Base-by-base conservation (phyloP, 495 filamentous ascomycete genomes). In the Aspergillus nanangensis region DNA sequence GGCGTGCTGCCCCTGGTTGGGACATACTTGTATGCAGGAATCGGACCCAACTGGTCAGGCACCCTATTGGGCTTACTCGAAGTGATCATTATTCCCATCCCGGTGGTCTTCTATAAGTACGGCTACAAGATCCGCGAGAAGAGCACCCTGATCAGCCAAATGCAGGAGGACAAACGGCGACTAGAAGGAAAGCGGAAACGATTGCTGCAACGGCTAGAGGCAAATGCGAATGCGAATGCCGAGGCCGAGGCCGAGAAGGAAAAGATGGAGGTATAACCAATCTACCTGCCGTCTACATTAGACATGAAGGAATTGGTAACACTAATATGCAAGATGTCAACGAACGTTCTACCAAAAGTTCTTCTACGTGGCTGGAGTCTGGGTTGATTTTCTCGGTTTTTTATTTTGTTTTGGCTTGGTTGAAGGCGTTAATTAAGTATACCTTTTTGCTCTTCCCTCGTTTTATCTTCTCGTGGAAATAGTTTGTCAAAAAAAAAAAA, bases 41-140 rank as follows among this genome's bases (percentile, higher is more conserved):
- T 94, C 8, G 81, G 81, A 0, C 79, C 87, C 14, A 82, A 84
- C 52, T 90, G 87, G 88, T 85, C 87, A 0, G 84, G 84, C 0
- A 90, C 84, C 8, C 37, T 58, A 8, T 39, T 58, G n/a, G 55
- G 55, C 1, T 32, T 58, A 45, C 38, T 54, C 20, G 55, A 58
- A 38, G 55, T 58, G 38, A 45, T 46, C 3, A 58, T 58, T 21
- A 49, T 58, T 13, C 55, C 55, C 24, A 58, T 58, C 23, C 55
- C 55, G 33, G 35, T 58, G 25, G 48, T 58, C 11, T 58, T 58
- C 20, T 58, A 58, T 20, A 58, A 58, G 29, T 58, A 58, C 15
- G 55, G 55, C 4, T 52, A 58, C 20, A 52, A 41, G 39, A 58
- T 58, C 38, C 48, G 55, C 17, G 38, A 40, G 29, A 54, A 48